Conservation (phyloP, 2,329 filamentous ascomycete species). For the Ophiostoma ips region DNA sequence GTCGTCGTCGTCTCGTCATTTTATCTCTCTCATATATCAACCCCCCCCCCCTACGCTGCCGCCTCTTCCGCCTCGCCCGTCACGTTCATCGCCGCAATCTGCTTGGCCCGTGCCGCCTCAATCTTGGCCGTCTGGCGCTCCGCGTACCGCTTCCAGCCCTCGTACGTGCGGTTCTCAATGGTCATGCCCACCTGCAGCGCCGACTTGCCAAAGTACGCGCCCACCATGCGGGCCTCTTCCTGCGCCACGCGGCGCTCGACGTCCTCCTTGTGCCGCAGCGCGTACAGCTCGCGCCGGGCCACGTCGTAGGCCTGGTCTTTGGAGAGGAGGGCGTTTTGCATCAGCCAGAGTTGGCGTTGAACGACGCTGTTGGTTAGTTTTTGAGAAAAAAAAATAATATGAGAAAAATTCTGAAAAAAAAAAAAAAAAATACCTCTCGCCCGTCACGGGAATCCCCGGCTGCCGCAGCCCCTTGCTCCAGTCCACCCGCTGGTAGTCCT, state of each 20-base stretch:
- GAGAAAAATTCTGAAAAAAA: too few relatives aligned
- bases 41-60: neutral
- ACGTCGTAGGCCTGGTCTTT: conserved; percentile 66
- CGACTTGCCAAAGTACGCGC: conserved; percentile 76
- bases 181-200: conserved; percentile 64
- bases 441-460: conserved; percentile 60
- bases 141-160: conserved; percentile 79
- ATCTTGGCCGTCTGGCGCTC: conserved; percentile 28
- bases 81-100: neutral
- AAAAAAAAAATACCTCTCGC: conserved; percentile 54
- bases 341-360: conserved; percentile 79
- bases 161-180: conserved; percentile 66
- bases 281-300: conserved; percentile 83
- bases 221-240: conserved; percentile 76
- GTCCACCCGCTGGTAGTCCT: conserved; percentile 60
- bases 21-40: neutral
- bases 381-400: too few relatives aligned
- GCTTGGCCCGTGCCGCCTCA: conserved; percentile 25
- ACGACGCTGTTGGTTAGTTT: conserved; percentile 52
- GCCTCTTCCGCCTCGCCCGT: conserved; percentile 1
- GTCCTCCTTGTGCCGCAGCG: conserved; percentile 66
- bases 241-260: conserved; percentile 68
- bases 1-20: neutral
- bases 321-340: conserved; percentile 48
- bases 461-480: conserved; percentile 69